These are phyloP conservation scores for Kockiozyma suomiensis DNA, from an alignment of 805 yeast species.

Conservation along the genomic window DNA sequence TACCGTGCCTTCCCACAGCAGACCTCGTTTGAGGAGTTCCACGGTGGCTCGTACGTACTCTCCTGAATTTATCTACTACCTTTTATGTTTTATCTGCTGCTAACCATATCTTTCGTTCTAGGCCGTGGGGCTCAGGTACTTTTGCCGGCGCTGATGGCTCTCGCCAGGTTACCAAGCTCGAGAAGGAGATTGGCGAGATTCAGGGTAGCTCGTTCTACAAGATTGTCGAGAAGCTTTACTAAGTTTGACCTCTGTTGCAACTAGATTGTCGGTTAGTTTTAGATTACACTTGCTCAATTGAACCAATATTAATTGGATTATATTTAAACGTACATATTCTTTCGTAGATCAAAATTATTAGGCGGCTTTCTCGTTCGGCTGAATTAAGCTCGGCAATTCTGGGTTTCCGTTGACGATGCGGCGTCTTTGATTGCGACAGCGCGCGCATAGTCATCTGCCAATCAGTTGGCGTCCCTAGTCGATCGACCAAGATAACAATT, in stretches of 20 bases:
- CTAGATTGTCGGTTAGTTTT: neutral
- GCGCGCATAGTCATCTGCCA: no score
- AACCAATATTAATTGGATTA: neutral
- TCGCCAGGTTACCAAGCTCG: slow-evolving; percentile 65
- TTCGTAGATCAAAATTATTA: no score
- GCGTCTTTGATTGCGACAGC: no score
- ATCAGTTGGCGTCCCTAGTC: no score
- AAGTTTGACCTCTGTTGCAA: neutral
- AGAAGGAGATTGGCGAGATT: slow-evolving; percentile 60
- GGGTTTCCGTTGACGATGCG: no score
- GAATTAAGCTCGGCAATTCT: no score
- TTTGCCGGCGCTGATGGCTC: slow-evolving; percentile 76
- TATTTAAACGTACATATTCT: no score
- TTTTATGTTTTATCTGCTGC: no score
- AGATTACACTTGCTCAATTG: neutral
- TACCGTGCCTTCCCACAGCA: slow-evolving; percentile 61
- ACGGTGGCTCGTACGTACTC: slow-evolving; percentile 60
- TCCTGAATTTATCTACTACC: slow-evolving; percentile 8
- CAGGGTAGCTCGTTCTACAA: slow-evolving; percentile 71
- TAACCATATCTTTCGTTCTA: neutral
- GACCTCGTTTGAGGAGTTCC: slow-evolving; percentile 63
- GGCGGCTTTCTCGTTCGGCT: no score
- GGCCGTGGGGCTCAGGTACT: slow-evolving; percentile 84
- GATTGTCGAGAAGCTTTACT: slow-evolving; percentile 40
- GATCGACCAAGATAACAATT: no score